Evolutionary conservation across 2,329 filamentous ascomycete species (phyloP), one percentile per base, ranked within the genome.

Genomic region (Xylaria sp.): DNA sequence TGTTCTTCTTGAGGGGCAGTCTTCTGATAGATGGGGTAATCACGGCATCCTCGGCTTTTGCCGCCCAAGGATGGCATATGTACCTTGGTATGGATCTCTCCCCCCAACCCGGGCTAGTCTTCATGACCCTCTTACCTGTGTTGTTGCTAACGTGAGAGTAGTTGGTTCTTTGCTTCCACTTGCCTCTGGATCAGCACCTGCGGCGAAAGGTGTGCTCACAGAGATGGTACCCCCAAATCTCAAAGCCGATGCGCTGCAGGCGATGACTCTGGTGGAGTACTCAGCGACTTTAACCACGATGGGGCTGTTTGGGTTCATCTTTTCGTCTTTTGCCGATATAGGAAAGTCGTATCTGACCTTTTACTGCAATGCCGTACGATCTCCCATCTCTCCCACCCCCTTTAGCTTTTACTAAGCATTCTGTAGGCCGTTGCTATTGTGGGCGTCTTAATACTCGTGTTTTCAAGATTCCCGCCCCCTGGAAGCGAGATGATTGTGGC

Each of bases 251-350:
- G 75, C 71, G 9, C 54, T 75, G 12, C 74, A 75, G 42, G 75
- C 72, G 40, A 75, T 76, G 70, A 75, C 71, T 1, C 66, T 75
- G 3, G 73, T 75, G 6, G 71, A 72, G 32, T 71, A 72, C 47
- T 65, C 72, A 40, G 74, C 73, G 12, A 70, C 68, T 1, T 42
- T 75, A 23, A 65, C 62, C 2, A 76, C 73, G 2, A 67, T 75
- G 53, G 74, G 74, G 1, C n/a, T 75, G 6, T 76, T 76, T 57
- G 74, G 74, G 1, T 69, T 65, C 21, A 68, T 76, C n/a, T 76
- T 72, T 58, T 76, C 74, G 4, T 64, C 69, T 1, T 69, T 75
- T 27, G 66, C 73, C 16, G 68, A 73, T 10, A 47, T 73, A 9
- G 72, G 72, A 12, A 69, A 71, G 62, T 68, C 73, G n/a, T 69